phyloP scores from a whole-genome alignment of 2,329 filamentous ascomycete genomes.

The Fusarium guadeloupense region DNA sequence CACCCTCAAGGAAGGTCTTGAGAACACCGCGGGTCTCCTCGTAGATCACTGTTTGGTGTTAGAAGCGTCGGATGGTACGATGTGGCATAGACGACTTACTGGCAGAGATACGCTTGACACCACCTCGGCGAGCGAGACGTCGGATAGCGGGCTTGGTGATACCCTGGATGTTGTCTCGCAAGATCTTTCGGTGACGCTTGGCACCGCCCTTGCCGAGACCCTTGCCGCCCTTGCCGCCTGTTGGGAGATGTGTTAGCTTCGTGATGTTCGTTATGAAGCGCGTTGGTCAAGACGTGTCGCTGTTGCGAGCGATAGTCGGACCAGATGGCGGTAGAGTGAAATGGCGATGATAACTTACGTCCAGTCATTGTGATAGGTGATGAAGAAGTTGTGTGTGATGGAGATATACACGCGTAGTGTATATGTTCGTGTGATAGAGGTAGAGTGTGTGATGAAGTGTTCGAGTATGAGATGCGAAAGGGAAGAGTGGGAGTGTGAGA shows the following conservation, averaged over 20 bases:
- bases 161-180: constrained; percentile 99
- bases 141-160: constrained; percentile 99
- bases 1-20: constrained; percentile 80
- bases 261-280: constrained; percentile 75
- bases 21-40: constrained; percentile 80
- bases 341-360: constrained; percentile 68
- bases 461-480: constrained; percentile 12
- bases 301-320: neutral
- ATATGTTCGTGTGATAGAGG: constrained; percentile 9
- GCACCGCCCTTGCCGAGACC: constrained; percentile 97
- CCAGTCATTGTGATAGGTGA: constrained; percentile 69
- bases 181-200: constrained; percentile 99
- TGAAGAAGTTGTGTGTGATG: constrained; percentile 18
- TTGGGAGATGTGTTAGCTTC: constrained; percentile 61
- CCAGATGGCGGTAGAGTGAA: neutral
- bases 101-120: constrained; percentile 99
- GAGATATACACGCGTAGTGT: constrained; percentile 26
- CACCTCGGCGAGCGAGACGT: constrained; percentile 97
- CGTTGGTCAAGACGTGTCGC: neutral
- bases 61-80: constrained; percentile 71
- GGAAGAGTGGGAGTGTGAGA: constrained; percentile 42
- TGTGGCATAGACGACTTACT: constrained; percentile 62
- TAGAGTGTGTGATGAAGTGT: constrained; percentile 31
- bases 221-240: constrained; percentile 96
- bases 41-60: constrained; percentile 73